Evolutionary conservation across 768 basidiomycete species (phyloP), one percentile per base, ranked within the genome.

Genomic region (Lentinus tigrinus): DNA sequence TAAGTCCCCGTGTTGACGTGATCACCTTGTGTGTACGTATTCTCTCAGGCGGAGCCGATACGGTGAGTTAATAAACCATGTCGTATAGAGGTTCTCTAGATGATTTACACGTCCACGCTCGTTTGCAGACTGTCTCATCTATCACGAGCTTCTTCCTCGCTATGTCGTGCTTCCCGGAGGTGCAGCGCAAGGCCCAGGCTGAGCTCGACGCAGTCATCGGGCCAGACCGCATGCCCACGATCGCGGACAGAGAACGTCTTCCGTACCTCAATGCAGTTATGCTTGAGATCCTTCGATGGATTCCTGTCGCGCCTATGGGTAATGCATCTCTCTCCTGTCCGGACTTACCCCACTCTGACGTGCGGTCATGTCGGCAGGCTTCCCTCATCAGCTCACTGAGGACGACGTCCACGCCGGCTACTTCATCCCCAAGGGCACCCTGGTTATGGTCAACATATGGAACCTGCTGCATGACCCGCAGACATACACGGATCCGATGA

Each of bases 191-290:
- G 24, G 76, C 76, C 0, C 77, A 78, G 37, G 68, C 65, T 42
- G 78, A 77, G 56, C 70, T 79, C 34, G 61, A 61, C 6, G 69
- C 72, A 3, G 65, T 73, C 19, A 44, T 75, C 17, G 74, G 74
- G 14, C 46, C 53, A 2, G 67, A 62, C 23, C 65, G 74, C 23
- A 73, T 89, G 31, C 89, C 89, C 2, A 75, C 72, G 0, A 77
- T 65, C 17, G 56, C 54, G 0, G 69, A 70, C 27, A 47, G 56
- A 10, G 61, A 61, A 4, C 26, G 23, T 19, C 56, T 68, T 11
- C 65, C 65, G 4, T 68, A 66, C 56, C 24, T 67, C 16, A 58
- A 56, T 62, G 61, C 72, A 47, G 13, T 77, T 54, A 50, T 34
- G 53, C 46, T 69, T 4, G 75, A 77, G 61, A 67, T 71, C 0